Conservation (phyloP, 305 asterid species). For the Fraxinus sp. region DNA sequence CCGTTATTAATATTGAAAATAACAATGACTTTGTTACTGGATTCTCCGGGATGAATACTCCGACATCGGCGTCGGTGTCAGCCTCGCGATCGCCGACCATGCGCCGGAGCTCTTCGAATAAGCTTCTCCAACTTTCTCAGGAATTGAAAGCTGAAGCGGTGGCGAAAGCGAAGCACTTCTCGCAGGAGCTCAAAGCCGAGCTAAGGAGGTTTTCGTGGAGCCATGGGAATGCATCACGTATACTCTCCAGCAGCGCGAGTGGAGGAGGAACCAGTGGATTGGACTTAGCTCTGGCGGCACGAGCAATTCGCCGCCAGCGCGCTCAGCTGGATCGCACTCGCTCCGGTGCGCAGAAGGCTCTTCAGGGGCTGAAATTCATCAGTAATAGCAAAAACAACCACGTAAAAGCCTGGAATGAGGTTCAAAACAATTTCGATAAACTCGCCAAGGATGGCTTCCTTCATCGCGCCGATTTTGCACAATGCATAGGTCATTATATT, state of each 20-base stretch:
- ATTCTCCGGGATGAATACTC: slow-evolving; percentile 31
- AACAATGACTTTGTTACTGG: slow-evolving; percentile 37
- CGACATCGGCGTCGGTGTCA: slow-evolving; percentile 34
- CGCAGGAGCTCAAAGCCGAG: slow-evolving; percentile 68
- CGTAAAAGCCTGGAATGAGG: slow-evolving; percentile 60
- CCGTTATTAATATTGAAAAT: slow-evolving; percentile 45
- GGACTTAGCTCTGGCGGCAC: slow-evolving; percentile 72
- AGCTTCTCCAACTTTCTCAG: slow-evolving; percentile 68
- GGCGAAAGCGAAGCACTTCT: slow-evolving; percentile 81
- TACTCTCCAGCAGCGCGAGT: slow-evolving; percentile 55
- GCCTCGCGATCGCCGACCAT: slow-evolving; percentile 62
- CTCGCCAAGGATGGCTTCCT: slow-evolving; percentile 49
- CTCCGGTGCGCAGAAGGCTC: slow-evolving; percentile 87
- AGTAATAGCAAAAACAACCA: slow-evolving; percentile 63
- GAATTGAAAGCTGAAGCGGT: slow-evolving; percentile 85
- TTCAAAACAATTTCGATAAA: slow-evolving; percentile 37
- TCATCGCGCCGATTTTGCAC: slow-evolving; percentile 48
- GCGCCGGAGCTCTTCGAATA: slow-evolving; percentile 72
- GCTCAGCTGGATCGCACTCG: slow-evolving; percentile 98
- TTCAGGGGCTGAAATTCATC: slow-evolving; percentile 77
- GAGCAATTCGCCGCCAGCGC: slow-evolving; percentile 91
- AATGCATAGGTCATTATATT: slow-evolving; percentile 53
- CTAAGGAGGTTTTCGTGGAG: slow-evolving; percentile 68
- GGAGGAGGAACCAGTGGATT: slow-evolving; percentile 34
- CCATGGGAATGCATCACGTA: slow-evolving; percentile 62